Conservation (phyloP, 2,329 filamentous ascomycete genomes). For the Coniochaeta pulveracea region DNA sequence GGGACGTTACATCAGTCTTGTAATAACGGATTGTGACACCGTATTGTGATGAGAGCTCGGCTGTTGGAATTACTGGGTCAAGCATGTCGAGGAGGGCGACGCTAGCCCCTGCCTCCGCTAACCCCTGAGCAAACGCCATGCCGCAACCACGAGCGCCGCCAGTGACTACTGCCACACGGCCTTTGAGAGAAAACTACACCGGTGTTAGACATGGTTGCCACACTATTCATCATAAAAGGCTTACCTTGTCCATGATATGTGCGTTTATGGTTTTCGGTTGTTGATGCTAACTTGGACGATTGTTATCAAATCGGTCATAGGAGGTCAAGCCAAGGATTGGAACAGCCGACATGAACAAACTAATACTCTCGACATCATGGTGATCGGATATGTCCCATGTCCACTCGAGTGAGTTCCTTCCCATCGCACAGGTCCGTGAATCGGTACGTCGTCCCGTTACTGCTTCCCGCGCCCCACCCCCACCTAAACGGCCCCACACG, state of each 20-base stretch:
- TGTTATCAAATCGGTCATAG: too few species aligned
- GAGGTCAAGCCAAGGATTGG: too few species aligned
- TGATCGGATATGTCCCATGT: too few species aligned
- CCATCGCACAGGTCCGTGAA: too few species aligned
- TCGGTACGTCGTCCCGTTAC: too few species aligned
- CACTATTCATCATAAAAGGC: background rate
- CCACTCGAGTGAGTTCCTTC: too few species aligned
- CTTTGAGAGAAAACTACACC: constrained; percentile 33
- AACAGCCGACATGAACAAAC: too few species aligned
- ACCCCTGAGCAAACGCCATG: constrained; percentile 29
- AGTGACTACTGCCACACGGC: constrained; percentile 32
- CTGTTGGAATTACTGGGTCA: constrained; percentile 22
- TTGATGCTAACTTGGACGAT: too few species aligned
- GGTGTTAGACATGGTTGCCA: background rate
- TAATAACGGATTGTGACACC: constrained; percentile 29
- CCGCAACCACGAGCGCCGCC: constrained; percentile 34
- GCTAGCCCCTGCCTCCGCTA: constrained; percentile 33
- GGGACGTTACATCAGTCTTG: constrained; percentile 25
- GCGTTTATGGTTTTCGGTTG: too few species aligned
- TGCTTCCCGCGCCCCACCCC: background rate
- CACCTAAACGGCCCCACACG: background rate
- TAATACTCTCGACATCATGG: too few species aligned
- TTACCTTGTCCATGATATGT: too few species aligned
- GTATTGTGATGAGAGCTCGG: constrained; percentile 24
- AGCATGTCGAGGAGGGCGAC: constrained; percentile 30